Evolutionary conservation across 2,329 filamentous ascomycete genomes (phyloP).

Genomic region (Zasmidium cellare): DNA sequence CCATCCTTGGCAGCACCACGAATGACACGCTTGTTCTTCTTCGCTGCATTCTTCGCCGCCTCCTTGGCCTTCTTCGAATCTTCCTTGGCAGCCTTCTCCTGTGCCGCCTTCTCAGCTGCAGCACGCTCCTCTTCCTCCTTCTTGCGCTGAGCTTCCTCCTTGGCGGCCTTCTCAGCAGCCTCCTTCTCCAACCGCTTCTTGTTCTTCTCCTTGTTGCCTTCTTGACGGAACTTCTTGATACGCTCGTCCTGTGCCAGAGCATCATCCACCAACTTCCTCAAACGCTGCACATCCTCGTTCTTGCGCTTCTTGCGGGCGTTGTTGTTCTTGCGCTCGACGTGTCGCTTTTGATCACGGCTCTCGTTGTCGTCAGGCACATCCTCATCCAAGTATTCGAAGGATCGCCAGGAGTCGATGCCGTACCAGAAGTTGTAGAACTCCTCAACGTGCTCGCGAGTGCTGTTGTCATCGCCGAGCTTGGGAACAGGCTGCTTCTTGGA

Average conservation of each 20-base stretch:
- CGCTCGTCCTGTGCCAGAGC: slow-evolving; percentile 82
- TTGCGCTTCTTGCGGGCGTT: slow-evolving; percentile 99
- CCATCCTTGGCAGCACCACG: slow-evolving; percentile 93
- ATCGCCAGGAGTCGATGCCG: slow-evolving; percentile 97
- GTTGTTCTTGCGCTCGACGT: slow-evolving; percentile 97
- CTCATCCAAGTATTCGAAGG: slow-evolving; percentile 98
- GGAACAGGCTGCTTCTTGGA: slow-evolving; percentile 89
- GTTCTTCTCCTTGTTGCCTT: slow-evolving; percentile 91
- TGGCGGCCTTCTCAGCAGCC: slow-evolving; percentile 82
- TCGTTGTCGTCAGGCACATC: slow-evolving; percentile 98
- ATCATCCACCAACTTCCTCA: slow-evolving; percentile 88
- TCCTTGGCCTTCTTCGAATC: slow-evolving; percentile 95
- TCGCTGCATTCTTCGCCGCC: slow-evolving; percentile 95
- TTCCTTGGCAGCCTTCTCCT: slow-evolving; percentile 81
- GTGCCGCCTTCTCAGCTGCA: slow-evolving; percentile 58
- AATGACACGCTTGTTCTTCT: slow-evolving; percentile 99
- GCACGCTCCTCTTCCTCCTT: slow-evolving; percentile 73
- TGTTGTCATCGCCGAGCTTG: slow-evolving; percentile 77
- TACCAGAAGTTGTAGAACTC: slow-evolving; percentile 99
- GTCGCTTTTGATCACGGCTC: slow-evolving; percentile 97
- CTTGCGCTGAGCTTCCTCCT: slow-evolving; percentile 79
- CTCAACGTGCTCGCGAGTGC: slow-evolving; percentile 86
- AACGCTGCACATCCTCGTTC: slow-evolving; percentile 90
- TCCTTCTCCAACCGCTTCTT: slow-evolving; percentile 90
- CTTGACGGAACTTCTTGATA: slow-evolving; percentile 95